Evolutionary conservation across 129 eudicot genomes (phyloP).

Genomic region (Ambrosia trifida): DNA sequence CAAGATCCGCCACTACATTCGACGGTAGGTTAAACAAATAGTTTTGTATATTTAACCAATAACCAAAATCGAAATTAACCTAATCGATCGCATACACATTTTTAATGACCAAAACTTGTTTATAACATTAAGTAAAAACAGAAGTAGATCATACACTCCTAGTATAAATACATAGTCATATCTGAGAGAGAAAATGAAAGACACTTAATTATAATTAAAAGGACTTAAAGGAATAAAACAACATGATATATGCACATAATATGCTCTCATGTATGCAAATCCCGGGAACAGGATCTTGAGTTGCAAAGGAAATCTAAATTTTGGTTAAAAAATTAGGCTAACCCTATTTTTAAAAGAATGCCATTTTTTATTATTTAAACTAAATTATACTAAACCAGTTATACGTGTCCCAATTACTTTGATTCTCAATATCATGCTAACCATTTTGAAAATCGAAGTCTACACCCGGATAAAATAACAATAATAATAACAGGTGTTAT

Average conservation of each 20-base stretch:
- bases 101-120: too few species aligned
- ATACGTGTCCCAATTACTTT: slow-evolving; percentile 8
- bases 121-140: too few species aligned
- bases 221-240: not conserved
- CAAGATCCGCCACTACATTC: too few species aligned
- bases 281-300: slow-evolving; percentile 7
- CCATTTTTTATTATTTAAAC: not conserved
- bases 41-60: too few species aligned
- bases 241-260: not conserved
- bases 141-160: too few species aligned
- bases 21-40: too few species aligned
- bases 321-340: too few species aligned
- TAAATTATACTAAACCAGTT: not conserved
- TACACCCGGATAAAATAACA: not conserved
- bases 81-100: too few species aligned
- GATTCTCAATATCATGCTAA: slow-evolving; percentile 2
- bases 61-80: too few species aligned
- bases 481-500: not conserved
- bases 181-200: not conserved
- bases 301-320: not conserved
- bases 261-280: not conserved
- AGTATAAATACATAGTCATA: too few species aligned
- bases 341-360: not conserved
- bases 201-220: not conserved
- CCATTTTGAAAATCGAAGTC: not conserved